Evolutionary conservation across 2,329 filamentous ascomycete species (phyloP), one percentile per base, ranked within the genome.

Genomic region (Cytospora chrysosperma): DNA sequence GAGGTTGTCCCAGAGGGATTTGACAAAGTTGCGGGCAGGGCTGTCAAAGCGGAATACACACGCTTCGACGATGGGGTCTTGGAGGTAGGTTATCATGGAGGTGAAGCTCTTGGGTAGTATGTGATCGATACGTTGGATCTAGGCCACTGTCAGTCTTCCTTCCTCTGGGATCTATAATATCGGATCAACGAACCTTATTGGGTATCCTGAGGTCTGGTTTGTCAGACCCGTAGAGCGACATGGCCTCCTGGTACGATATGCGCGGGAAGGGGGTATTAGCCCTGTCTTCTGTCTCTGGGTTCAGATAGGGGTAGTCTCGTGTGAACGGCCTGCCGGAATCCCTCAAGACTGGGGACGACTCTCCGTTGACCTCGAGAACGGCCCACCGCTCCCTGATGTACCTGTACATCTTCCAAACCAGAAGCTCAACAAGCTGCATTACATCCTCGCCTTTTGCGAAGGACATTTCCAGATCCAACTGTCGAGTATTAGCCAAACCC

Each of bases 391-490:
- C 69, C 53, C 84, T 76, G 26, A 87, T 69, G 1, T 76, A 73
- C 0, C 72, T 73, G 81, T 86, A 90, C 0, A 92, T 71, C 7
- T 74, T 72, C 13, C 75, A 76, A 8, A 92, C 72, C 3, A 91
- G 74, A 1, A 61, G 60, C 68, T 88, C 83, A 5, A 84, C 72
- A 2, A 74, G 67, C 4, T 61, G 62, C 85, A 91, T 93, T 10
- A 96, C 89, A 68, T 89, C 83, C 55, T 86, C 75, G 8, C 89
- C 89, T 7, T 80, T 86, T 0, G 89, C 88, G 77, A 97, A 99
- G 0, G 91, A 86, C 89, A 96, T 95, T 74, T 99, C 95, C 69
- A 99, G 76, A 84, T 99, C 95, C 58, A 97, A 84, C 87, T 95
- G 70, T 17, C 59, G 0, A 26, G 8, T 1, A 24, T 56, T 19